phyloP scores from a whole-genome alignment of 2,329 filamentous ascomycete species.

The Apiospora aurea region DNA sequence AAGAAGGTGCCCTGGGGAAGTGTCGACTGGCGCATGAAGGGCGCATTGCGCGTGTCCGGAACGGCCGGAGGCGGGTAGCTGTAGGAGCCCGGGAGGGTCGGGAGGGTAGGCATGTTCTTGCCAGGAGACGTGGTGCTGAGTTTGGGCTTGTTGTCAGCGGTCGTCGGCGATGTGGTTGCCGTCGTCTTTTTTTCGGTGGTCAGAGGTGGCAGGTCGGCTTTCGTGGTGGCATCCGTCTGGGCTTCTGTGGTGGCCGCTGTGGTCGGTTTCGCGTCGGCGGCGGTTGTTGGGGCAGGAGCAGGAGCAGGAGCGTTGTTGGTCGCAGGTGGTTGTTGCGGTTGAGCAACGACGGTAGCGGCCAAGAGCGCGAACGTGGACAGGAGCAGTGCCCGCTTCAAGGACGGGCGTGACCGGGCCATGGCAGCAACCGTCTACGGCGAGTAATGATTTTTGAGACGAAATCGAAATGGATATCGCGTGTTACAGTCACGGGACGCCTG shows the following conservation, averaged over 20 bases:
- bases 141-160: conserved; percentile 24
- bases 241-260: conserved; percentile 29
- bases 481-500: neutral
- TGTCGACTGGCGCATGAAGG: conserved; percentile 88
- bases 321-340: conserved; percentile 28
- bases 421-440: neutral
- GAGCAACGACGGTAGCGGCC: conserved; percentile 29
- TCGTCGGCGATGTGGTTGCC: conserved; percentile 14
- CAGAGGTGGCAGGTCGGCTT: conserved; percentile 6
- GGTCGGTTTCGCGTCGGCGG: conserved; percentile 25
- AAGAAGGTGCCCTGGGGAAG: conserved; percentile 95
- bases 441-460: conserved; percentile 6
- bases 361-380: conserved; percentile 28
- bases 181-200: conserved; percentile 15
- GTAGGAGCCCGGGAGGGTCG: conserved; percentile 52
- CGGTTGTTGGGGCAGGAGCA: conserved; percentile 23
- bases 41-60: conserved; percentile 82
- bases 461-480: conserved; percentile 8
- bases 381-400: conserved; percentile 30
- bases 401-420: conserved; percentile 10
- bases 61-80: conserved; percentile 77
- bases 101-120: conserved; percentile 56
- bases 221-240: conserved; percentile 24
- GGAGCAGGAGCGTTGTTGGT: conserved; percentile 28
- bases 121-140: conserved; percentile 18